Base-by-base conservation (phyloP, 208 protist species). In the Trypanosoma mega region DNA sequence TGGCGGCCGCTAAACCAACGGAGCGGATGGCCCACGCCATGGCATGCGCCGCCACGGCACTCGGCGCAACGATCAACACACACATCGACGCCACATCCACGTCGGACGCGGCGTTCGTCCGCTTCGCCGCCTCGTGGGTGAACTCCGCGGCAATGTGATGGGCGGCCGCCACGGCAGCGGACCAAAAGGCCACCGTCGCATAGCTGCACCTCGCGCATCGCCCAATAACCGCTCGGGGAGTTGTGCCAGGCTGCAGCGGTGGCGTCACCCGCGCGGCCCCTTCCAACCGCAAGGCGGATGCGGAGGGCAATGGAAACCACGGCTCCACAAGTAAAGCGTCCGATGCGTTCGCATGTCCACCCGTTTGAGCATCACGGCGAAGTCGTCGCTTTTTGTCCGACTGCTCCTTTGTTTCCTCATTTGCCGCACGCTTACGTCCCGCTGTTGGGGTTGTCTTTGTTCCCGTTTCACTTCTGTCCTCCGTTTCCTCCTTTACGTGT, bases 11-110 rank as follows among this genome's bases (percentile, higher is more conserved):
- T 39, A 88, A 65, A n/a, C 84, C 82, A 11, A 57, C 67, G 52
- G 83, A 91, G 34, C 85, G 85, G 34, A 67, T 57, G 1, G 83
- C 85, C 85, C 85, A 92, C 12, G 80, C 83, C 63, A 92, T 90
- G 47, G 83, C 88, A 62, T 90, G 82, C 1, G 88, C 81, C 45
- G 68, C 76, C 31, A 78, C 65, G 21, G 79, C 66, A 34, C 63
- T 57, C 2, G 72, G 76, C 1, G 77, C 75, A 2, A 91, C 79
- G 33, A 92, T 72, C 16, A 94, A 55, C 41, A 87, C 77, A 39
- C 76, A 51, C 37, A 51, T n/a, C 26, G 57, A 46, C 20, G n/a
- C 16, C n/a, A 9, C 16, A 21, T 36, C 18, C n/a, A n/a, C n/a
- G n/a, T n/a, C n/a, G n/a, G n/a, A n/a, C n/a, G n/a, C n/a, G n/a